Evolutionary conservation across 2,329 filamentous ascomycete genomes (phyloP).

Genomic region (Verticillium tricorpus): DNA sequence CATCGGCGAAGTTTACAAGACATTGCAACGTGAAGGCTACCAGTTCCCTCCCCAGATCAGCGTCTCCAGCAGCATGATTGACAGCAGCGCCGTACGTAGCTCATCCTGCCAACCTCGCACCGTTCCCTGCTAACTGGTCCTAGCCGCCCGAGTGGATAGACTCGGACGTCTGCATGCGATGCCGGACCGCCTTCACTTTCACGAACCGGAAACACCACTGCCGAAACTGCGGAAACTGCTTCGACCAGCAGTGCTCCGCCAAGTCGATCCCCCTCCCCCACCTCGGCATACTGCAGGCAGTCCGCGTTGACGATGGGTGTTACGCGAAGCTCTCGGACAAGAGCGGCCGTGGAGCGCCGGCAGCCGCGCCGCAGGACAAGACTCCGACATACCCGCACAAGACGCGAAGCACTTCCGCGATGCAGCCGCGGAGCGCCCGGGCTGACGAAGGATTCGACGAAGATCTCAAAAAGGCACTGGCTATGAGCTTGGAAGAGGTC

Average conservation of each 20-base stretch:
- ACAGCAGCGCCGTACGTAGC: constrained; percentile 80
- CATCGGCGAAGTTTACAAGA: constrained; percentile 81
- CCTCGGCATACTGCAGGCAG: constrained; percentile 84
- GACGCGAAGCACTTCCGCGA: constrained; percentile 60
- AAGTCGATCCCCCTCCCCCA: constrained; percentile 87
- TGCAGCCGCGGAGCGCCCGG: constrained; percentile 87
- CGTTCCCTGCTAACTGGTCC: not conserved
- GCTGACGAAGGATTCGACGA: constrained; percentile 92
- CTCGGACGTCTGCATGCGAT: constrained; percentile 98
- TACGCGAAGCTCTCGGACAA: constrained; percentile 84
- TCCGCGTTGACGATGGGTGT: constrained; percentile 94
- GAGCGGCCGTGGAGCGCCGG: constrained; percentile 37
- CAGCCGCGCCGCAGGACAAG: constrained; percentile 27
- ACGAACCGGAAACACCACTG: constrained; percentile 99
- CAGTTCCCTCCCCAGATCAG: constrained; percentile 82
- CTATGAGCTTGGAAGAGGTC: constrained; percentile 95
- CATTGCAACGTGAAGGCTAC: constrained; percentile 78
- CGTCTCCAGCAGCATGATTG: constrained; percentile 95
- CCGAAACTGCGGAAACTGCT: constrained; percentile 95
- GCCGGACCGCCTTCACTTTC: constrained; percentile 90
- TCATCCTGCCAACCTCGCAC: not conserved
- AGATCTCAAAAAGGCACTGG: constrained; percentile 85
- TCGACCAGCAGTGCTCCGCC: constrained; percentile 90
- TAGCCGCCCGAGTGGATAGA: constrained; percentile 96
- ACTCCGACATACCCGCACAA: constrained; percentile 52